A percentile compares a stretch with the other conserved stretches of the same genome.
Evolutionary conservation across 371 early-diverging fungal species (phyloP).

Genomic region (Sporodiniella umbellata): DNA sequence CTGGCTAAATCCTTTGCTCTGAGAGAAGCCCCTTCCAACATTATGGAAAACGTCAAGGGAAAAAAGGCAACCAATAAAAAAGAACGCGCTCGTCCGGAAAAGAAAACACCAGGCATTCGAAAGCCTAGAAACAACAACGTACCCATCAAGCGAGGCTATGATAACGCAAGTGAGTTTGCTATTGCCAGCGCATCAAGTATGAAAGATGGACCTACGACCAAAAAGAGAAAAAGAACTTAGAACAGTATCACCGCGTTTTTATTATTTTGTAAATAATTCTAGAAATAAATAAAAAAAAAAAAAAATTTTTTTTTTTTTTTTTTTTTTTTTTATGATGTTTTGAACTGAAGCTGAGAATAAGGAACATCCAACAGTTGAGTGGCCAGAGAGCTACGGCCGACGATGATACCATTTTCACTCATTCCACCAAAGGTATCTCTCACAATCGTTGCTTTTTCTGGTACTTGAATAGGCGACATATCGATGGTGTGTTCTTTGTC

Average conservation of each 20-base stretch:
- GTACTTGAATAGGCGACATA: conserved; percentile 19
- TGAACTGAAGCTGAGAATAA: conserved; percentile 28
- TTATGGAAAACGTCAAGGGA: conserved; percentile 44
- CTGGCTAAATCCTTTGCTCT: conserved; percentile 94
- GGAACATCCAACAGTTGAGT: conserved; percentile 42
- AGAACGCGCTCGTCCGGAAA: conserved; percentile 36
- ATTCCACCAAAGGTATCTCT: conserved; percentile 47
- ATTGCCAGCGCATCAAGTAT: conserved; percentile 25
- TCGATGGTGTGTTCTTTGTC: conserved; percentile 37
- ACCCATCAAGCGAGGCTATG: conserved; percentile 31
- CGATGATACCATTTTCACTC: conserved; percentile 55
- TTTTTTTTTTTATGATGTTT: conserved; percentile 1
- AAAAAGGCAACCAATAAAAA: conserved; percentile 44
- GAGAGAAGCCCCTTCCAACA: conserved; percentile 79
- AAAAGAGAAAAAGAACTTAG: conserved; percentile 26
- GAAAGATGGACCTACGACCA: conserved; percentile 35
- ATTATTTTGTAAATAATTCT: conserved; percentile 1
- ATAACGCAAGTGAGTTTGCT: conserved; percentile 46
- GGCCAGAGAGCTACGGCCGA: conserved; percentile 34
- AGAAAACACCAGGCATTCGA: conserved; percentile 27
- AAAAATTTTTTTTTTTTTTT: background rate
- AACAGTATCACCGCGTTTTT: too few relatives aligned
- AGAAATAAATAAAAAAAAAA: background rate
- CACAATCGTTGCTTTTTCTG: conserved; percentile 4
- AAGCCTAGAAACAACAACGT: conserved; percentile 30